Percentiles rank a stretch among this genome's conserved stretches.
Evolutionary conservation across 345 rosid species (phyloP).

Genomic region (Corchorus capsularis): DNA sequence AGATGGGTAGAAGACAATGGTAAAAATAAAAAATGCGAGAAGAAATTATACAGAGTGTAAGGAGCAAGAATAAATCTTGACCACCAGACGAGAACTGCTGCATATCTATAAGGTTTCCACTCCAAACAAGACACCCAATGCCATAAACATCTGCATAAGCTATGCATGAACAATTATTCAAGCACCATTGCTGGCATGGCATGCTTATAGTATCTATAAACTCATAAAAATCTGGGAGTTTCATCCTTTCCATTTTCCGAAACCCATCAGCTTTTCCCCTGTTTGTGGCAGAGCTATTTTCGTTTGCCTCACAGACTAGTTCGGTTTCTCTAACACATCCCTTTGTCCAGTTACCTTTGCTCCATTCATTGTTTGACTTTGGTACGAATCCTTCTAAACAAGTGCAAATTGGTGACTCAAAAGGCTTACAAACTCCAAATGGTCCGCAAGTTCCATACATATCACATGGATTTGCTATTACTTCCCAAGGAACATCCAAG

Average conservation of each 20-base stretch:
- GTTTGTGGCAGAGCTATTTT: conserved; percentile 28
- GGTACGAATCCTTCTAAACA: conserved; percentile 46
- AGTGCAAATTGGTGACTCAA: conserved; percentile 20
- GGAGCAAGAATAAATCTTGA: conserved; percentile 38
- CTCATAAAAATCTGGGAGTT: conserved; percentile 45
- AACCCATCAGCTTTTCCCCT: conserved; percentile 42
- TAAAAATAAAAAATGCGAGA: not conserved
- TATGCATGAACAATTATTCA: conserved; percentile 56
- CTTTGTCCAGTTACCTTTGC: conserved; percentile 39
- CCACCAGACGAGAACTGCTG: conserved; percentile 44
- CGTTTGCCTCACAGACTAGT: conserved; percentile 37
- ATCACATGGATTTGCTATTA: conserved; percentile 30
- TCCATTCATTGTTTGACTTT: conserved; percentile 31
- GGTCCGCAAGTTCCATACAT: conserved; percentile 35
- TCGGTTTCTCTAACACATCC: conserved; percentile 47
- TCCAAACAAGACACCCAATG: conserved; percentile 65
- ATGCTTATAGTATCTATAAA: not conserved
- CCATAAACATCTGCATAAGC: conserved; percentile 45
- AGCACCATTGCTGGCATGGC: conserved; percentile 41
- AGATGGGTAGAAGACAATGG: not conserved
- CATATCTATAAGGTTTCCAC: conserved; percentile 47
- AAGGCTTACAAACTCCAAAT: conserved; percentile 25
- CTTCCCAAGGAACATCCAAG: conserved; percentile 11
- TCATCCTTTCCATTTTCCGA: conserved; percentile 31
- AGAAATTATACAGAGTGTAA: conserved; percentile 26